Evolutionary conservation across 306 rosid species (phyloP).

Genomic region (Sesbania bispinosa): DNA sequence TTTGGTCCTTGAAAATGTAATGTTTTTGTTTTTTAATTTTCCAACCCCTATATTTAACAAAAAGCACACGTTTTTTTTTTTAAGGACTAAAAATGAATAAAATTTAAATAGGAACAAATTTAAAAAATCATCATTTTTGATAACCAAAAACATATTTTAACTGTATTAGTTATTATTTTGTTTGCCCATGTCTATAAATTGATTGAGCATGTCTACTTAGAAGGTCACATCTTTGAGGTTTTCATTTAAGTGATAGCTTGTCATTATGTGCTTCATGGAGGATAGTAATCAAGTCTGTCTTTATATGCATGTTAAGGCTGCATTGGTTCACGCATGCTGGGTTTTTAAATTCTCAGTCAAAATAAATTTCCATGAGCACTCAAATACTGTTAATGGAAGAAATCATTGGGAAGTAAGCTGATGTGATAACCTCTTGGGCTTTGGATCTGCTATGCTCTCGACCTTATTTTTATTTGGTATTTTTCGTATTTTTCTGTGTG

Average conservation of each 20-base stretch:
- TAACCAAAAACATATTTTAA: too few species aligned
- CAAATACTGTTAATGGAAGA: not conserved
- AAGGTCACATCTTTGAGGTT: not conserved
- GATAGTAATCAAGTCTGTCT: not conserved
- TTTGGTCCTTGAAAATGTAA: too few species aligned
- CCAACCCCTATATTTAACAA: too few species aligned
- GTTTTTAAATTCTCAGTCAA: not conserved
- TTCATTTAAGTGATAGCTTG: not conserved
- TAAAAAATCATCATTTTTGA: too few species aligned
- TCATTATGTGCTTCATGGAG: not conserved
- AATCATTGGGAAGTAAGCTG: conserved; percentile 5
- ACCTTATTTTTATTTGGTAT: not conserved
- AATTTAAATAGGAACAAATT: too few species aligned
- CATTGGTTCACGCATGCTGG: not conserved
- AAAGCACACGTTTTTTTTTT: too few species aligned
- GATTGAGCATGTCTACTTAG: conserved; percentile 1
- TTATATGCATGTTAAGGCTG: not conserved
- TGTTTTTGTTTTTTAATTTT: too few species aligned
- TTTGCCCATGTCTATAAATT: conserved; percentile 8
- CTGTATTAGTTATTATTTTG: too few species aligned
- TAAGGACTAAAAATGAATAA: too few species aligned
- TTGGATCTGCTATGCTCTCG: not conserved
- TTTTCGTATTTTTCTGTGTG: not conserved
- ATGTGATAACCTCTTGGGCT: not conserved
- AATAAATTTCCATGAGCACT: not conserved